Evolutionary conservation across 1,139 yeast genomes (phyloP).

Genomic region (Tardiomyces digboiensis): DNA sequence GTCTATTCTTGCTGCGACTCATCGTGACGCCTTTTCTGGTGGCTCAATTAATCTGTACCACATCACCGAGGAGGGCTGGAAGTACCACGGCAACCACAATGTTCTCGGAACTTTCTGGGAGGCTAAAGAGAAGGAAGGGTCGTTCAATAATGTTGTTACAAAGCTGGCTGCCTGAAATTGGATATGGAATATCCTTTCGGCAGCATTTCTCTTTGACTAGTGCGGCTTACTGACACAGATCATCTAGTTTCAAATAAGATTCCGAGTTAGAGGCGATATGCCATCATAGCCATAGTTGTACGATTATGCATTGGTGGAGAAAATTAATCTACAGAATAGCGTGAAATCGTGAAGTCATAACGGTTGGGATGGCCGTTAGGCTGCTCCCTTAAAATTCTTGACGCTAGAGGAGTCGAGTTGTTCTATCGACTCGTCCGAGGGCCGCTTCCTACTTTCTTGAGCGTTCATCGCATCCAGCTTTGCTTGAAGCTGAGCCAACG

Average conservation of each 20-base stretch:
- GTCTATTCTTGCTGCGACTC: constrained; percentile 95
- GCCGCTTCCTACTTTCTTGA: constrained; percentile 9
- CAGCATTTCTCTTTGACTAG: too few species aligned
- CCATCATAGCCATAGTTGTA: too few species aligned
- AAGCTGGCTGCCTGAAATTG: constrained; percentile 5
- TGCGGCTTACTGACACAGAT: too few species aligned
- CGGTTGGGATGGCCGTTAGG: background rate
- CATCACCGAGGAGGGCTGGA: constrained; percentile 92
- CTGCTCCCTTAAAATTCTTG: constrained; percentile 10
- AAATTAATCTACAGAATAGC: constrained; percentile 1
- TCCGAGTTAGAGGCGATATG: too few species aligned
- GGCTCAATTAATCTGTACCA: constrained; percentile 92
- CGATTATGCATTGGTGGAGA: constrained; percentile 1
- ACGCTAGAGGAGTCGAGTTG: constrained; percentile 7
- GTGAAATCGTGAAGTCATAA: background rate
- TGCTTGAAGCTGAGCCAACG: constrained; percentile 27
- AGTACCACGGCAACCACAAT: constrained; percentile 89
- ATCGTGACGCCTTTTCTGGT: constrained; percentile 98
- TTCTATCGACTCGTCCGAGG: constrained; percentile 9
- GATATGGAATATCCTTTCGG: too few species aligned
- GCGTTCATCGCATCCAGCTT: constrained; percentile 16
- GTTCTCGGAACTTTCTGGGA: constrained; percentile 93
- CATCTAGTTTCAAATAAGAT: too few species aligned
- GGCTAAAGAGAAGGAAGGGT: constrained; percentile 75
- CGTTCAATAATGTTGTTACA: constrained; percentile 75